phyloP scores from a whole-genome alignment of 352 stramenopile genomes.

The Globisporangium parvum region DNA sequence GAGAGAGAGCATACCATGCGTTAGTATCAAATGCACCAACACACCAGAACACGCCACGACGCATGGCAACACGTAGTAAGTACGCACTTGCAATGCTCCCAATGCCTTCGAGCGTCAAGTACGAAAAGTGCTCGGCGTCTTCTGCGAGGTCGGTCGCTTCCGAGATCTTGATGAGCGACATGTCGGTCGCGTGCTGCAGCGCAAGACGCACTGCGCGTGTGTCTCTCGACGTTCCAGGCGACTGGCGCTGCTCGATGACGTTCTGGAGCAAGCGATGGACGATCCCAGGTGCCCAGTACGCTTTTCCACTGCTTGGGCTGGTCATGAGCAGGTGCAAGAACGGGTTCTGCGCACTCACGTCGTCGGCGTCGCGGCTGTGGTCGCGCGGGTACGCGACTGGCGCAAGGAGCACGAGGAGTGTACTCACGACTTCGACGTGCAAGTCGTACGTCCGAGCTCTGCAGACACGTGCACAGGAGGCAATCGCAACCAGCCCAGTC shows the following conservation, averaged over 20 bases:
- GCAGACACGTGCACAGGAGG: background rate
- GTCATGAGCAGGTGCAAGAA: constrained; percentile 68
- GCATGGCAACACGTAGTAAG: background rate
- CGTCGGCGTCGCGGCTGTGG: constrained; percentile 33
- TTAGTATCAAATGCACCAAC: no score
- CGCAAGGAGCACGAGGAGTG: constrained; percentile 60
- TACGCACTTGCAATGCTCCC: constrained; percentile 52
- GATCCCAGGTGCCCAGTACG: constrained; percentile 39
- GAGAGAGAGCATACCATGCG: background rate
- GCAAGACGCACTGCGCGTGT: constrained; percentile 30
- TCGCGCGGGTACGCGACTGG: constrained; percentile 58
- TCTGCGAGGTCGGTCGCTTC: constrained; percentile 30
- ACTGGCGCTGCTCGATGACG: constrained; percentile 41
- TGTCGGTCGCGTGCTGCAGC: constrained; percentile 35
- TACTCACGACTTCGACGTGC: constrained; percentile 73
- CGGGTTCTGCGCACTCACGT: constrained; percentile 45
- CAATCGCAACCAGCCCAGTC: background rate
- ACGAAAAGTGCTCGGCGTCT: constrained; percentile 59
- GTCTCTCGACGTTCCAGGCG: constrained; percentile 24
- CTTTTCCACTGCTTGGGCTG: constrained; percentile 26
- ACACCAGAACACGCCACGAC: constrained; percentile 1
- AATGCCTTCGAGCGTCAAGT: constrained; percentile 62
- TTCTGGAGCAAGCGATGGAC: constrained; percentile 61
- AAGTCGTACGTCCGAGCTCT: constrained; percentile 57
- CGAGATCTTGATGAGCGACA: constrained; percentile 62